These are phyloP conservation scores for Apophysomyces variabilis DNA, from an alignment of 371 early-diverging fungal species.

Conservation along the genomic window DNA sequence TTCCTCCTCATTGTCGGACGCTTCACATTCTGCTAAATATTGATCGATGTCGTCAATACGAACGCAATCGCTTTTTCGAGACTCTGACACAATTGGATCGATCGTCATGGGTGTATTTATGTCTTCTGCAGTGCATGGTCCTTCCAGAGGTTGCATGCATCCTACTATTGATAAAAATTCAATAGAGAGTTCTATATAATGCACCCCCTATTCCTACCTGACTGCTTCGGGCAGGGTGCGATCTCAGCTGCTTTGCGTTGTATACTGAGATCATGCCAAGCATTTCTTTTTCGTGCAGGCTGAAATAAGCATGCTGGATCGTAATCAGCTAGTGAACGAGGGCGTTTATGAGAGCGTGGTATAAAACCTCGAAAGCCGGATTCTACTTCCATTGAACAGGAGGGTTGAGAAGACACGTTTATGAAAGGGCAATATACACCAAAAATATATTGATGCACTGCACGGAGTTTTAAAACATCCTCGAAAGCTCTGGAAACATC, in stretches of 20 bases:
- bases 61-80: background rate
- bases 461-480: no score
- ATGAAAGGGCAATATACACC: background rate
- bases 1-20: background rate
- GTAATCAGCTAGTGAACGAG: background rate
- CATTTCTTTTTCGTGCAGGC: background rate
- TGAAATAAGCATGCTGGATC: background rate
- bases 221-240: background rate
- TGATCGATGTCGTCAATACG: constrained; percentile 1
- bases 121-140: background rate
- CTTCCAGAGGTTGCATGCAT: background rate
- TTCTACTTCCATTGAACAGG: constrained; percentile 1
- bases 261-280: background rate
- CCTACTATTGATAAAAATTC: background rate
- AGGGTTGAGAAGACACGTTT: background rate
- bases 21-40: background rate
- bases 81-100: background rate
- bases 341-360: background rate
- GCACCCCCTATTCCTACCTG: background rate
- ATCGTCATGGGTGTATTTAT: background rate
- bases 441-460: background rate
- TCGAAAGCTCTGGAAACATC: no score
- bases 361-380: background rate
- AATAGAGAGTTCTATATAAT: background rate
- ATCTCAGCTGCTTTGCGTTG: background rate